These are phyloP conservation scores for Rubroshorea leprosula DNA, from an alignment of 345 rosid genomes.

Conservation along the genomic window DNA sequence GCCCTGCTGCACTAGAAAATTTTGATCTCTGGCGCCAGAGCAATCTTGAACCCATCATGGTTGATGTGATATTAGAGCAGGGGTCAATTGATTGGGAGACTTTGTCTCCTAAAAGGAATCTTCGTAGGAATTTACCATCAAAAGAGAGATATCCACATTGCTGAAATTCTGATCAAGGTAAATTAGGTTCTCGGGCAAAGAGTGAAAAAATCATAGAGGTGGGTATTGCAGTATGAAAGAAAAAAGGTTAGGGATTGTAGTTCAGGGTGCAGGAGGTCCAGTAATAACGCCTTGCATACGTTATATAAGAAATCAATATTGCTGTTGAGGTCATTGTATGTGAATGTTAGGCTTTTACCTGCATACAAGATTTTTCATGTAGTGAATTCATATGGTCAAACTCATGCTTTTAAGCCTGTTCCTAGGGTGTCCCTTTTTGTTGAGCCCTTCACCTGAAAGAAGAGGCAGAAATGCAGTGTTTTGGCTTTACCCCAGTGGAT, in stretches of 20 bases:
- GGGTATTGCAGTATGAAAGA: constrained; percentile 80
- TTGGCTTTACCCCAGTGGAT: constrained; percentile 78
- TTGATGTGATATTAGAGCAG: constrained; percentile 77
- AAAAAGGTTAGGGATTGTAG: constrained; percentile 49
- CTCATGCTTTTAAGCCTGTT: constrained; percentile 48
- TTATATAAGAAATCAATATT: constrained; percentile 76
- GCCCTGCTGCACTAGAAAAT: constrained; percentile 79
- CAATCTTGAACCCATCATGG: constrained; percentile 67
- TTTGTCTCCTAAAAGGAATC: constrained; percentile 40
- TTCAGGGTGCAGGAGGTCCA: constrained; percentile 57
- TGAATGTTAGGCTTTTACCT: constrained; percentile 80
- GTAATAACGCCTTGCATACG: constrained; percentile 45
- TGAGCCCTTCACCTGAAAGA: constrained; percentile 83
- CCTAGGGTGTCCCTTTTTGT: constrained; percentile 73
- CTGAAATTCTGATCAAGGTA: constrained; percentile 68
- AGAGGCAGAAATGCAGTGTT: constrained; percentile 81
- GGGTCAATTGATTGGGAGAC: constrained; percentile 48
- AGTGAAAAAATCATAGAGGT: constrained; percentile 76
- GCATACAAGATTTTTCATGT: constrained; percentile 79
- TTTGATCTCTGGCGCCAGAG: constrained; percentile 70
- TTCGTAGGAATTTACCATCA: constrained; percentile 41
- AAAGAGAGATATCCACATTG: constrained; percentile 38
- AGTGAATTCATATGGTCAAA: constrained; percentile 67
- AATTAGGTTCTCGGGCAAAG: constrained; percentile 41
- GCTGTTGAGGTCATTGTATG: constrained; percentile 81